Evolutionary conservation across 1,139 yeast species (phyloP), one percentile per base, ranked within the genome.

Genomic region (Taphrina pruni): DNA sequence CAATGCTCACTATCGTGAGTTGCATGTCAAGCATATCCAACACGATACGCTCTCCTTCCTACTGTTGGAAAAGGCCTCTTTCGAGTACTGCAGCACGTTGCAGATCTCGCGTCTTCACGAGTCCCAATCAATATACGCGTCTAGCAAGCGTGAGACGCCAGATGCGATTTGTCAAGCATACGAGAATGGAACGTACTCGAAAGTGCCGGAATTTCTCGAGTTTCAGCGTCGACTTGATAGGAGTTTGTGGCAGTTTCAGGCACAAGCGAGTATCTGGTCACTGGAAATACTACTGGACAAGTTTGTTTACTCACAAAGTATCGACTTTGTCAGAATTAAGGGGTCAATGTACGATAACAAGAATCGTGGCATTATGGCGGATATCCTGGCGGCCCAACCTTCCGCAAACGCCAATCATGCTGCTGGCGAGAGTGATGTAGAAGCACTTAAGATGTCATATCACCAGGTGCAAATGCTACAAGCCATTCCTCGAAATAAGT

Each of bases 21-120:
- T 94, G 66, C 85, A 86, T 60, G 85, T 92, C 72, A 90, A 89
- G 75, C 88, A 88, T 80, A 79, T 92, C 12, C 99, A 94, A 77
- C 82, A 85, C 72, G 98, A 94, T 75, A 86, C 94, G 0, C 78
- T 92, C 68, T 84, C 87, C 17, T 87, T 88, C 72, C 81, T 83
- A 71, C 76, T 89, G 14, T 76, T 82, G 7, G 81, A 86, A 0
- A 69, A 73, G 7, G 75, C 75, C 1, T 75, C 76, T 0, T 68
- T 74, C 17, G 74, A 82, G 6, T 70, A 70, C n/a, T 68, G 66
- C 12, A 46, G 66, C 14, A 41, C 57, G 17, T 56, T 32, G 26
- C 60, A 58, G 26, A 32, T 56, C 8, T n/a, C 65, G 20, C 26
- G 48, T 20, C 66, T 70, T 20, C 56, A 39, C 17, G 46, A 50